These are phyloP conservation scores for Beta corolliflora DNA, from an alignment of 179 eudicot species.

Conservation along the genomic window DNA sequence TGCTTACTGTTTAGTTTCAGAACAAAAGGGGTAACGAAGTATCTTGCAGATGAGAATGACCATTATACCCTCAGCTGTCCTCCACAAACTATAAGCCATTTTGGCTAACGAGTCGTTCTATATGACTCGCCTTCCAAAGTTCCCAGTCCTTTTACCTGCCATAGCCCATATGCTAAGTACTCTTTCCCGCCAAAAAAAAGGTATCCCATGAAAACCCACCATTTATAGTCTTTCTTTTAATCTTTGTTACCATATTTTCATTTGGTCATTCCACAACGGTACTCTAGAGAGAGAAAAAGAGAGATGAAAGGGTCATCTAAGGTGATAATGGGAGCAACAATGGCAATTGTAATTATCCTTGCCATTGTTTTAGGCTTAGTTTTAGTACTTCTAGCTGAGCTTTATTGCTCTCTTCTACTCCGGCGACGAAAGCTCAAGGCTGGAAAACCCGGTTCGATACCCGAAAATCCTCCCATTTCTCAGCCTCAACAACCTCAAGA, in stretches of 20 bases:
- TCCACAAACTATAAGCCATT: not conserved
- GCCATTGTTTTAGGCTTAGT: conserved; percentile 59
- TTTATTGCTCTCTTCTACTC: conserved; percentile 71
- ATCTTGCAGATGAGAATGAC: not conserved
- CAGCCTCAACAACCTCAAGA: conserved; percentile 17
- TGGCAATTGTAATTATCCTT: conserved; percentile 54
- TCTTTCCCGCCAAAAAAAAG: conserved; percentile 58
- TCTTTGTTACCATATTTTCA: not conserved
- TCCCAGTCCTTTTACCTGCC: conserved; percentile 39
- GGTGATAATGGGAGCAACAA: conserved; percentile 68
- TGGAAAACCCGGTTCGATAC: conserved; percentile 11
- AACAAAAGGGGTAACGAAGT: not conserved
- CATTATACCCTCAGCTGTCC: conserved; percentile 1
- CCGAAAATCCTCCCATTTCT: conserved; percentile 24
- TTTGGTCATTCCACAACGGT: conserved; percentile 28
- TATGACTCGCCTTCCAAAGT: conserved; percentile 38
- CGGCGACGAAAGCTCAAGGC: conserved; percentile 42
- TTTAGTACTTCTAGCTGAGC: conserved; percentile 68
- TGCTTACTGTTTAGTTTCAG: not conserved
- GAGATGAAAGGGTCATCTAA: conserved; percentile 65
- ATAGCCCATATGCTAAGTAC: not conserved
- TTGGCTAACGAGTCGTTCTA: conserved; percentile 29
- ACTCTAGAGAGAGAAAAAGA: conserved; percentile 17
- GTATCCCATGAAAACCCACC: conserved; percentile 34
- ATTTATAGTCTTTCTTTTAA: conserved; percentile 1